Conservation (phyloP, 2,329 filamentous ascomycete species). For the Fusarium multiceps region DNA sequence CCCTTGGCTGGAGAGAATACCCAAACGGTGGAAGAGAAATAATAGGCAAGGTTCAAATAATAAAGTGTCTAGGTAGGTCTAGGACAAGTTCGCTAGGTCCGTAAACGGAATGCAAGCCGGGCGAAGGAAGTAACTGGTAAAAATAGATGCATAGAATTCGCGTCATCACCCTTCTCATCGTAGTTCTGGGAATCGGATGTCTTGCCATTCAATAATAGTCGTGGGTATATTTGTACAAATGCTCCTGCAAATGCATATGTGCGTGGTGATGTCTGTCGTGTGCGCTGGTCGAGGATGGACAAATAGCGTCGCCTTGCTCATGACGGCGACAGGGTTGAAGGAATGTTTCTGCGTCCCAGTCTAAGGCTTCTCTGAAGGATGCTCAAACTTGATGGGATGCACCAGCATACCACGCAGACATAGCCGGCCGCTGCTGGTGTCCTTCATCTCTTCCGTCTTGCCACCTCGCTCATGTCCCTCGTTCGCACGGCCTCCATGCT, state of each 20-base stretch:
- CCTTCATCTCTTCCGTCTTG: constrained; percentile 60
- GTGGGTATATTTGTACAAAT: constrained; percentile 49
- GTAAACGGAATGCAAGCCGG: constrained; percentile 40
- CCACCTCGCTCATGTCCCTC: constrained; percentile 63
- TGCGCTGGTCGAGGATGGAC: constrained; percentile 37
- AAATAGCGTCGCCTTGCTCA: constrained; percentile 45
- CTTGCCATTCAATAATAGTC: constrained; percentile 43
- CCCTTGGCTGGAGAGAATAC: constrained; percentile 43
- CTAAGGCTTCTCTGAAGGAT: constrained; percentile 57
- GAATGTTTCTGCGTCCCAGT: neutral
- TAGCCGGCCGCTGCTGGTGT: constrained; percentile 70
- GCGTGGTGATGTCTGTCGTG: constrained; percentile 46
- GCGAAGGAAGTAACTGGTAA: constrained; percentile 39
- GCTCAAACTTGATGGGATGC: constrained; percentile 81
- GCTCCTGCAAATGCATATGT: constrained; percentile 48
- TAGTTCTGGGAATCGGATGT: constrained; percentile 39
- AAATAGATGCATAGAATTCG: constrained; percentile 41
- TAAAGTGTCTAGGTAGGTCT: constrained; percentile 47
- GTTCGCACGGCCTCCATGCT: constrained; percentile 61
- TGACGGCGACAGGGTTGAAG: constrained; percentile 40
- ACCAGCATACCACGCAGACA: constrained; percentile 83
- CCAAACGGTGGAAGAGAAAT: constrained; percentile 43
- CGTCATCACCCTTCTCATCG: constrained; percentile 39
- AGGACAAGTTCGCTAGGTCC: constrained; percentile 42
- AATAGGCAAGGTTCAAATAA: constrained; percentile 45